A percentile compares a stretch with the other conserved stretches of the same genome.
phyloP scores from a whole-genome alignment of 2,329 filamentous ascomycete genomes.

The Aspergillus japonicus region DNA sequence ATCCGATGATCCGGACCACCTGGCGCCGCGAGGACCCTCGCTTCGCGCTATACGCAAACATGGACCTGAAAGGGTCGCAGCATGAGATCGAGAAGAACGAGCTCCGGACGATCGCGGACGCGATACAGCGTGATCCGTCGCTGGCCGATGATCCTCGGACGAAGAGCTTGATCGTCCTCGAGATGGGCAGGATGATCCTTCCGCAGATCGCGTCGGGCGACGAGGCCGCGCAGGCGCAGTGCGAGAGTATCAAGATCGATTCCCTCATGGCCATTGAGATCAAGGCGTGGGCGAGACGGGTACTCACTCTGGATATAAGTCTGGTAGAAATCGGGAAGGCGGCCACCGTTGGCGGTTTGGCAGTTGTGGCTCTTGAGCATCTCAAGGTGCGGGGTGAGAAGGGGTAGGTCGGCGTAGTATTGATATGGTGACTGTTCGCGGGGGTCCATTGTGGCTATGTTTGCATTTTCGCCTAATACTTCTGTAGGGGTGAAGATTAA shows the following conservation, averaged over 20 bases:
- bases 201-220: slow-evolving; percentile 7
- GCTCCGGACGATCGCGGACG: background rate
- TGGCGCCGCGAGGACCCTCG: slow-evolving; percentile 11
- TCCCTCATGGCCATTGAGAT: slow-evolving; percentile 19
- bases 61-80: background rate
- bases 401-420: background rate
- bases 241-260: slow-evolving; percentile 12
- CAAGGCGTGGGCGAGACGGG: slow-evolving; percentile 10
- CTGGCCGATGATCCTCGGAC: slow-evolving; percentile 9
- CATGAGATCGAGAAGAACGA: background rate
- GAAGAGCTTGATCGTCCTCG: background rate
- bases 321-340: slow-evolving; percentile 15
- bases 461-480: too few relatives aligned
- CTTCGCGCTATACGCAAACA: slow-evolving; percentile 9
- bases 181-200: slow-evolving; percentile 6
- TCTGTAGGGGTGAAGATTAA: too few relatives aligned
- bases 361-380: background rate
- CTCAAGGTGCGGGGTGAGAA: background rate
- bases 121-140: background rate
- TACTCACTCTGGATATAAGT: slow-evolving; percentile 13
- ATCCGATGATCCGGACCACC: slow-evolving; percentile 1
- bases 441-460: too few relatives aligned
- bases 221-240: slow-evolving; percentile 7
- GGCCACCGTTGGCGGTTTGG: slow-evolving; percentile 12
- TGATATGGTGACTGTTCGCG: too few relatives aligned